phyloP scores from a whole-genome alignment of 1,139 yeast species.

The Candida smagusa region DNA sequence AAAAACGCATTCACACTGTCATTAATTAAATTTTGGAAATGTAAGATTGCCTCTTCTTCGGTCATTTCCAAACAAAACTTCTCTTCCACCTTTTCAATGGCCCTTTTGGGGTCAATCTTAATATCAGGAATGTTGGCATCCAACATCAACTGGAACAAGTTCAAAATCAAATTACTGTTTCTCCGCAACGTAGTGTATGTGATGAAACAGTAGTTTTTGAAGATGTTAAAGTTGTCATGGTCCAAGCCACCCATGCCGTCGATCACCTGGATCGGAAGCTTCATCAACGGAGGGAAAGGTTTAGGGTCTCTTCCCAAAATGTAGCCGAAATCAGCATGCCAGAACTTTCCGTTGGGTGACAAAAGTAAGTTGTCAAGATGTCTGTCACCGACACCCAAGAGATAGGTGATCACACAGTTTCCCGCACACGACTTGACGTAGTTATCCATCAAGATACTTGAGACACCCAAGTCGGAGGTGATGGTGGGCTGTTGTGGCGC shows the following conservation, averaged over 20 bases:
- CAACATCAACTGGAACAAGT: slow-evolving; percentile 89
- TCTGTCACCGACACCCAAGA: slow-evolving; percentile 95
- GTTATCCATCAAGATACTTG: slow-evolving; percentile 80
- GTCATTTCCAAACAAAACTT: slow-evolving; percentile 90
- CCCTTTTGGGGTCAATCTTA: slow-evolving; percentile 68
- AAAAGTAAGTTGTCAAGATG: slow-evolving; percentile 85
- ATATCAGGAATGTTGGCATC: slow-evolving; percentile 91
- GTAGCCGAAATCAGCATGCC: slow-evolving; percentile 98
- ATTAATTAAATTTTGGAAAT: slow-evolving; percentile 88
- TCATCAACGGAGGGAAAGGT: slow-evolving; percentile 98
- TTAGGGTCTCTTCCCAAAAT: slow-evolving; percentile 96
- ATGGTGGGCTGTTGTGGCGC: slow-evolving; percentile 24
- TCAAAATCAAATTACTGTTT: slow-evolving; percentile 83
- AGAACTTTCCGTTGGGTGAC: slow-evolving; percentile 73
- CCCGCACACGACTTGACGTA: slow-evolving; percentile 97
- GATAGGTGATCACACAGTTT: slow-evolving; percentile 91
- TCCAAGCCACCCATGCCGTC: slow-evolving; percentile 97
- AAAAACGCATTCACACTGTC: slow-evolving; percentile 91
- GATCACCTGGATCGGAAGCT: slow-evolving; percentile 91
- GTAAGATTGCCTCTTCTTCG: slow-evolving; percentile 92
- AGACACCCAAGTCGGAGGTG: slow-evolving; percentile 66
- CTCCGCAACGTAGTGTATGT: slow-evolving; percentile 88
- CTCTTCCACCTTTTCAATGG: slow-evolving; percentile 87
- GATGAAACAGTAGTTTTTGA: slow-evolving; percentile 90
- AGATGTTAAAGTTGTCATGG: slow-evolving; percentile 80